Evolutionary conservation across 768 basidiomycete genomes (phyloP), one percentile per base, ranked within the genome.

Genomic region (Rhodotorula graminis): DNA sequence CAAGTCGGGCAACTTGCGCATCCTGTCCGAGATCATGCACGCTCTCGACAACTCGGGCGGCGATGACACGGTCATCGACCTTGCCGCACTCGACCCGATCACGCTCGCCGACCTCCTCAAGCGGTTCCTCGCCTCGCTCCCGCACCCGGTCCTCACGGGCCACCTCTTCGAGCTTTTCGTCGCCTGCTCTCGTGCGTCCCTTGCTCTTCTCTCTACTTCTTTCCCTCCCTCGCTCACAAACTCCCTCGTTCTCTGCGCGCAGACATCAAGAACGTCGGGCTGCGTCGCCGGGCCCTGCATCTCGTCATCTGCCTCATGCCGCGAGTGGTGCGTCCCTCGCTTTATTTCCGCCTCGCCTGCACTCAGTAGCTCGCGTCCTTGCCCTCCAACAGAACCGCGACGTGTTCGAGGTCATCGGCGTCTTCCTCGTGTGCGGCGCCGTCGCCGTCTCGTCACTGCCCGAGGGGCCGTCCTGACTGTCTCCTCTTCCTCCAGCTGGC

Each of bases 281-380:
- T 71, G 19, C 46, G 74, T 2, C 55, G 64, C 6, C 33, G 74
- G 6, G 67, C 40, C 1, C 46, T 61, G 60, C 74, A 75, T 33
- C 67, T 75, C 46, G 70, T 71, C 1, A 52, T 75, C 25, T 75
- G 74, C 40, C 42, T 75, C 14, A 71, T 75, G 74, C 74, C 74
- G 3, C 65, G 63, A 11, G 67, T 56, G 1, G 60, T 61, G 18
- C 12, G 60, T 44, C 42, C n/a, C 11, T 21, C 11, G 18, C 21
- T 57, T 25, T 14, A 19, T 64, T 37, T 16, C 44, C n/a, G 19
- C 37, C 37, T 27, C 37, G 0, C n/a, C 19, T 42, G 56, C 29
- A 1, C 2, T n/a, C 31, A 21, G 1, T 29, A 2, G 21, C 21
- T 16, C 18, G 9, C 27, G 11, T 11, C 15, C 11, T 61, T 14